Conservation (phyloP, 164 flowering plant genomes). For the Stephania cephalantha region DNA sequence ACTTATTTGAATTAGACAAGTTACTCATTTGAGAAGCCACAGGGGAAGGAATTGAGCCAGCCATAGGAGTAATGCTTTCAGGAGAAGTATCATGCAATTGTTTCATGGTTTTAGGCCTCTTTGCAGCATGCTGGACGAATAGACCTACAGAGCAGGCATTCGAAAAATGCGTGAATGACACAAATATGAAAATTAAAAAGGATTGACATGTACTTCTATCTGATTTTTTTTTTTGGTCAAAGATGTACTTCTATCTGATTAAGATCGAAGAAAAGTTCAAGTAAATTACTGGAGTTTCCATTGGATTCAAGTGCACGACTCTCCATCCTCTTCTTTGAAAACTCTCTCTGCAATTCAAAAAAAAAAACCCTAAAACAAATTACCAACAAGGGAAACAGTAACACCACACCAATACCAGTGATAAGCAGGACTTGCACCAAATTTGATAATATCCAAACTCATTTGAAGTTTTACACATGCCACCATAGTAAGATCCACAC, state of each 20-base stretch:
- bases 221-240: not conserved
- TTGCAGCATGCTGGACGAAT: conserved; percentile 51
- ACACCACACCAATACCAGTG: not conserved
- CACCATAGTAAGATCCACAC: too few relatives aligned
- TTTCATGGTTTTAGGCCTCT: conserved; percentile 71
- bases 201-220: not conserved
- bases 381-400: not conserved
- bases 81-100: conserved; percentile 53
- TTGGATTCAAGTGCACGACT: conserved; percentile 60
- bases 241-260: not conserved
- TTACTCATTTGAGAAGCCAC: conserved; percentile 95
- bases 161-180: conserved; percentile 2
- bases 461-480: too few relatives aligned
- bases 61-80: conserved; percentile 43
- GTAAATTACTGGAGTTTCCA: conserved; percentile 58
- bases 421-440: not conserved
- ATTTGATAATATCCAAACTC: too few relatives aligned
- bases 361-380: conserved; percentile 1
- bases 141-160: conserved; percentile 37
- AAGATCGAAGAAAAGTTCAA: conserved; percentile 7
- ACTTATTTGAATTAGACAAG: conserved; percentile 73
- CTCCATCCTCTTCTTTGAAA: conserved; percentile 56
- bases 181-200: not conserved
- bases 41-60: conserved; percentile 80
- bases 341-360: conserved; percentile 54